phyloP scores from a whole-genome alignment of 495 filamentous ascomycete species.

The Staphylotrichum longicolle region DNA sequence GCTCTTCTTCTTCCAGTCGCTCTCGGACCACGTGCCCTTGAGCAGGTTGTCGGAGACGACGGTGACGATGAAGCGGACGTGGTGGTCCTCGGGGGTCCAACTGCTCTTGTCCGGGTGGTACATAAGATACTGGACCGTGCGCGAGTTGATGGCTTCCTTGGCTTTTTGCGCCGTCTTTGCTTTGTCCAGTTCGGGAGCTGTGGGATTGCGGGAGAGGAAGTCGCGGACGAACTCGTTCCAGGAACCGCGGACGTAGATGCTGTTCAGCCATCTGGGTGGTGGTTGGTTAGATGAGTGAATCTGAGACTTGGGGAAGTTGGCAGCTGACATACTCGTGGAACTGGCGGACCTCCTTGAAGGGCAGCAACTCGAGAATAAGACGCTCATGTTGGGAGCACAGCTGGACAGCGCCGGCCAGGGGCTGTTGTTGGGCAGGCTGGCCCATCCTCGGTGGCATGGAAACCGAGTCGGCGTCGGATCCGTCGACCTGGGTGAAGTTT shows the following conservation, averaged over 20 bases:
- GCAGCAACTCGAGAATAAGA: slow-evolving; percentile 36
- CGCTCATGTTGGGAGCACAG: slow-evolving; percentile 33
- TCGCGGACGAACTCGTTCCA: slow-evolving; percentile 34
- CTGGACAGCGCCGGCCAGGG: neutral
- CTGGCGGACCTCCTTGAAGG: slow-evolving; percentile 28
- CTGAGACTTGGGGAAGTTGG: neutral
- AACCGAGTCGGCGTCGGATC: neutral
- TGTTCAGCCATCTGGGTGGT: slow-evolving; percentile 25
- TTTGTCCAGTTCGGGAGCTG: slow-evolving; percentile 33
- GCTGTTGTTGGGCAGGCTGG: slow-evolving; percentile 12
- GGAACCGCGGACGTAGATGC: slow-evolving; percentile 31
- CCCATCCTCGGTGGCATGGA: slow-evolving; percentile 19
- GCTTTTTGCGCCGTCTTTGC: slow-evolving; percentile 21
- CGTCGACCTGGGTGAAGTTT: neutral
- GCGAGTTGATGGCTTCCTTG: slow-evolving; percentile 30
- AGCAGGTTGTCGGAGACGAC: slow-evolving; percentile 32
- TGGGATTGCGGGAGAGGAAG: slow-evolving; percentile 26
- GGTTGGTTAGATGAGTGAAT: neutral
- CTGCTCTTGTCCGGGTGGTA: slow-evolving; percentile 32
- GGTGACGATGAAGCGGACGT: slow-evolving; percentile 35
- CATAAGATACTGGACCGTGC: slow-evolving; percentile 27
- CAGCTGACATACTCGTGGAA: slow-evolving; percentile 29
- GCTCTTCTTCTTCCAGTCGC: slow-evolving; percentile 28
- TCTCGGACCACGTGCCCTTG: slow-evolving; percentile 31
- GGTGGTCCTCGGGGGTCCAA: slow-evolving; percentile 35